Base-by-base conservation (phyloP, 2,329 filamentous ascomycete genomes). In the Coniella lustricola region DNA sequence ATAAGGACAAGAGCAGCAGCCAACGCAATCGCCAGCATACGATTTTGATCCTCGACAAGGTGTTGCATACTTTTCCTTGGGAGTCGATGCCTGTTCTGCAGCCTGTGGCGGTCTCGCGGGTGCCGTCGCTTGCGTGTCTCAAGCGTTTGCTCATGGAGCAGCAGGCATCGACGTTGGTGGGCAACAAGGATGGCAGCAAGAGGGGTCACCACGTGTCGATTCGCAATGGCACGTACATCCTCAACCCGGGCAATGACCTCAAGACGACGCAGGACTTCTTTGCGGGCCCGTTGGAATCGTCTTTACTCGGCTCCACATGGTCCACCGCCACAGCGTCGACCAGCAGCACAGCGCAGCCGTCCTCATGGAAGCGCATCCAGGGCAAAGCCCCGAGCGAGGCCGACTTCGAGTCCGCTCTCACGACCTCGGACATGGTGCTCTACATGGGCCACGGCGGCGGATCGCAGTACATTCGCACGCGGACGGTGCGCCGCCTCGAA, bases 371-470 rank as follows among this genome's bases (percentile, higher is more conserved):
- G 3, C 74, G 79, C 38, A 81, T 93, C 50, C 73, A 85, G 49
- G 77, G 80, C 52, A 81, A 79, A 18, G 73, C 76, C 2, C 93
- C 93, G 1, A 79, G 75, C 0, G 91, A 97, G 62, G 67, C 76
- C 3, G 87, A 94, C 53, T 91, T 97, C 64, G 82, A 84, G 54
- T 59, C 68, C 0, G 79, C 78, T 0, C 75, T 98, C 8, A 70
- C 78, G 40, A 66, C 72, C 0, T 82, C 81, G 16, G 82, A 89
- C 50, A 71, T 95, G 2, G 72, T 96, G 20, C 75, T 98, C 10
- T 98, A 98, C 70, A 97, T 98, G 65, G 93, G 93, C 1, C 93
- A 98, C 68, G 93, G 93, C 52, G 91, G 87, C 56, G 93, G 91
- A 18, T 87, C 88, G 22, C 93, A 98, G 66, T 98, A 95, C 66